phyloP scores from a whole-genome alignment of 75 land plant species.

The Selaginella moellendorffii region DNA sequence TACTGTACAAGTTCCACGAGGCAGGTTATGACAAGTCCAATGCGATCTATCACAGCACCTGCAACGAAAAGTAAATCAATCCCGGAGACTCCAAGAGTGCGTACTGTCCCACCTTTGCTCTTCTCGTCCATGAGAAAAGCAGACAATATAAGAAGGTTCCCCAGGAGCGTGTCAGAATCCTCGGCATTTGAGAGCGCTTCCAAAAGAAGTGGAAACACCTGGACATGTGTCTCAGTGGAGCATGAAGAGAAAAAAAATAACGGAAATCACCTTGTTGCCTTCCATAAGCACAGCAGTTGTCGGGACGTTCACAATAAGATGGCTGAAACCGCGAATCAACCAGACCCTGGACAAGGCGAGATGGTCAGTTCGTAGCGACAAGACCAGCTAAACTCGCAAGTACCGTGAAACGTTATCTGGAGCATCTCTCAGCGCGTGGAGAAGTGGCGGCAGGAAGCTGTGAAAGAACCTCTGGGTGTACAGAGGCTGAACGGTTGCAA shows the following conservation, averaged over 20 bases:
- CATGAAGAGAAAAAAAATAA: background rate
- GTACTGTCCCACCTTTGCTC: background rate
- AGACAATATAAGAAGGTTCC: background rate
- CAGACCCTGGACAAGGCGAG: background rate
- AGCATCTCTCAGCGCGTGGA: constrained; percentile 32
- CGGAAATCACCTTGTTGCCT: background rate
- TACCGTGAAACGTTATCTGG: constrained; percentile 6
- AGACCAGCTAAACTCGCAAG: background rate
- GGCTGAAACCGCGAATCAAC: background rate
- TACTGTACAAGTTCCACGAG: background rate
- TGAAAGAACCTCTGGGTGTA: constrained; percentile 72
- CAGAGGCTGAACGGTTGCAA: constrained; percentile 60
- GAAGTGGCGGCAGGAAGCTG: constrained; percentile 44
- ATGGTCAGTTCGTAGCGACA: no score
- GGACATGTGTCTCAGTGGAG: no score
- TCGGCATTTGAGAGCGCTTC: background rate
- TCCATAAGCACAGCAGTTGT: background rate
- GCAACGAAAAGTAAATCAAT: background rate
- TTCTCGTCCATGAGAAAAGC: background rate
- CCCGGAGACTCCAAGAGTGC: background rate
- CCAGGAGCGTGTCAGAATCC: background rate
- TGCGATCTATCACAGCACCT: background rate
- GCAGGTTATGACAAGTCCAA: background rate
- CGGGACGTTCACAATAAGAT: background rate
- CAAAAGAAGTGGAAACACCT: background rate